A percentile compares a stretch with the other conserved stretches of the same genome.
Evolutionary conservation across 306 rosid species (phyloP).

Genomic region (Neltuma alba): DNA sequence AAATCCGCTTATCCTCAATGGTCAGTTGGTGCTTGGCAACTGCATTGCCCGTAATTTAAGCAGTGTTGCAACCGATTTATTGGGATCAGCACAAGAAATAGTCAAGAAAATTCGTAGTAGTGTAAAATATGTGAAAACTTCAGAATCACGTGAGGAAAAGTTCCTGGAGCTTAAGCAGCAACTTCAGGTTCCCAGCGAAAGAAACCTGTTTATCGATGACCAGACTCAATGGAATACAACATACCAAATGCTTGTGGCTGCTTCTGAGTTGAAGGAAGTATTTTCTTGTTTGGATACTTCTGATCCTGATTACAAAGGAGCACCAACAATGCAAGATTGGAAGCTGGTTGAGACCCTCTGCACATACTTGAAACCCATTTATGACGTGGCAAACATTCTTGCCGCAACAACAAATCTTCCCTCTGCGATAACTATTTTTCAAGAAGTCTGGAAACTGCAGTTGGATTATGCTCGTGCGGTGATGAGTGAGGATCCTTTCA

Average conservation of each 20-base stretch:
- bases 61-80: slow-evolving; percentile 68
- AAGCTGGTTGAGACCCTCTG: slow-evolving; percentile 74
- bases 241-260: slow-evolving; percentile 86
- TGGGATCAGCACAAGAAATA: slow-evolving; percentile 49
- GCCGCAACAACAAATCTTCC: slow-evolving; percentile 59
- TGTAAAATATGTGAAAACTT: slow-evolving; percentile 87
- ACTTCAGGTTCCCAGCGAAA: slow-evolving; percentile 89
- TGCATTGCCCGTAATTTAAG: slow-evolving; percentile 83
- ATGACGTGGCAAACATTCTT: slow-evolving; percentile 77
- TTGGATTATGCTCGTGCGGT: slow-evolving; percentile 66
- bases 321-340: slow-evolving; percentile 88
- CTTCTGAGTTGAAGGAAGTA: slow-evolving; percentile 82
- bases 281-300: slow-evolving; percentile 82
- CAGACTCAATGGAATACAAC: slow-evolving; percentile 86
- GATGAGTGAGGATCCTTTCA: slow-evolving; percentile 64
- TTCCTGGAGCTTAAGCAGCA: slow-evolving; percentile 79
- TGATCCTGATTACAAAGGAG: slow-evolving; percentile 82
- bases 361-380: slow-evolving; percentile 70
- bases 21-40: slow-evolving; percentile 75
- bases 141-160: slow-evolving; percentile 84
- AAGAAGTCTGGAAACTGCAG: slow-evolving; percentile 94
- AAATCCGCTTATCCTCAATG: slow-evolving; percentile 82
- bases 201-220: slow-evolving; percentile 74
- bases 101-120: slow-evolving; percentile 74
- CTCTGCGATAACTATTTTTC: slow-evolving; percentile 71